These are phyloP conservation scores for Colletotrichum melonis DNA, from an alignment of 2,329 filamentous ascomycete genomes.

Conservation along the genomic window DNA sequence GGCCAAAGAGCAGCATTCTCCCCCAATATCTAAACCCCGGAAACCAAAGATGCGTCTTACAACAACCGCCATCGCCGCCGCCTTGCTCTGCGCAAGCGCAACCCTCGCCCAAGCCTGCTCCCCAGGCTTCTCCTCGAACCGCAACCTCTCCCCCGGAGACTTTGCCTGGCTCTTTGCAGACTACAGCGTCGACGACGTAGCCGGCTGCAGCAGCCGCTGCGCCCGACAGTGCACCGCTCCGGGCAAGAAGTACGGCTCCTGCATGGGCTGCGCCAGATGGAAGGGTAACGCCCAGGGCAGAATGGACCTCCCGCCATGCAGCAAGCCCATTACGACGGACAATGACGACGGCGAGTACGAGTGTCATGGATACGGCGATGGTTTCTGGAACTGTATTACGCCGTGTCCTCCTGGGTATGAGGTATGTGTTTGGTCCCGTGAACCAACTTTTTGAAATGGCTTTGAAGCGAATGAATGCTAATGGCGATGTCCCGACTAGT, in stretches of 20 bases:
- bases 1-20: background rate
- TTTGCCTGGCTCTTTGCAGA: constrained; percentile 11
- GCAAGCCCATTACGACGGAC: background rate
- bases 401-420: constrained; percentile 38
- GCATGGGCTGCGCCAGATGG: constrained; percentile 17
- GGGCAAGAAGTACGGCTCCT: background rate
- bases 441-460: background rate
- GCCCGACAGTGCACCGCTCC: constrained; percentile 14
- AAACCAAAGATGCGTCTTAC: background rate
- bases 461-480: background rate
- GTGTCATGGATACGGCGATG: constrained; percentile 1
- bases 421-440: background rate
- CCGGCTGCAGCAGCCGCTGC: background rate
- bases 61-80: background rate
- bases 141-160: background rate
- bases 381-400: constrained; percentile 12
- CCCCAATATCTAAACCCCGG: no score
- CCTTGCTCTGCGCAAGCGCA: background rate
- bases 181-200: background rate
- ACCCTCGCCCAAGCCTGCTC: background rate
- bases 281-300: background rate
- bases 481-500: background rate
- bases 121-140: background rate
- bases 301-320: constrained; percentile 11
- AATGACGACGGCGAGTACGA: background rate